These are phyloP conservation scores for Apiospora marii DNA, from an alignment of 2,329 filamentous ascomycete genomes.

Conservation along the genomic window DNA sequence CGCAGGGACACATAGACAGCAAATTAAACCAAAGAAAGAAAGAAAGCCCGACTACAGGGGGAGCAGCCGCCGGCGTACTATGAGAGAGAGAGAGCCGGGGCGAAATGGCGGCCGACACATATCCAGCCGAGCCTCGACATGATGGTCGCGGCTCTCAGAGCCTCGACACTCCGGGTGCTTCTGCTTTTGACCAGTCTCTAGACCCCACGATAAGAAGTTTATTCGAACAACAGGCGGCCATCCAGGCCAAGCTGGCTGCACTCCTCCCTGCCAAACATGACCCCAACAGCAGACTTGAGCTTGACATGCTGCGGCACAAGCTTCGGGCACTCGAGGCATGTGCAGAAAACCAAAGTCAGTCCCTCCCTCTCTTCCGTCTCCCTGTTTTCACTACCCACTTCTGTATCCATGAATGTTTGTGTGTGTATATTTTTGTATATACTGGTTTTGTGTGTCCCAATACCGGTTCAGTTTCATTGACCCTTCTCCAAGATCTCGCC, in stretches of 20 bases:
- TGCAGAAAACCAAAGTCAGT: slow-evolving; percentile 59
- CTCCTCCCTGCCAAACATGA: slow-evolving; percentile 57
- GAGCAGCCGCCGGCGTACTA: not conserved
- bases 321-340: slow-evolving; percentile 57
- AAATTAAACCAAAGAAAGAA: slow-evolving; percentile 22
- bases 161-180: slow-evolving; percentile 39
- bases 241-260: slow-evolving; percentile 58
- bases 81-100: not conserved
- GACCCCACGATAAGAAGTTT: slow-evolving; percentile 55
- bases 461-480: not conserved
- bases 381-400: slow-evolving; percentile 9
- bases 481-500: slow-evolving; percentile 45
- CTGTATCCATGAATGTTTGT: not conserved
- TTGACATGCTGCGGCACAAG: slow-evolving; percentile 65
- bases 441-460: slow-evolving; percentile 33
- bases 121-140: slow-evolving; percentile 39
- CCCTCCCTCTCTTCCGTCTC: slow-evolving; percentile 23
- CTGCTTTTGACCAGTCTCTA: slow-evolving; percentile 46
- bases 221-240: slow-evolving; percentile 61
- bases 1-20: slow-evolving; percentile 3
- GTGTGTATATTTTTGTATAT: slow-evolving; percentile 26
- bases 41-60: slow-evolving; percentile 28
- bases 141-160: slow-evolving; percentile 42
- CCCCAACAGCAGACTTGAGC: slow-evolving; percentile 56
- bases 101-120: slow-evolving; percentile 40